Percentiles rank a stretch among this genome's conserved stretches.
These are phyloP conservation scores for Fusarium sp. DNA, from an alignment of 2,329 filamentous ascomycete species.

Conservation along the genomic window DNA sequence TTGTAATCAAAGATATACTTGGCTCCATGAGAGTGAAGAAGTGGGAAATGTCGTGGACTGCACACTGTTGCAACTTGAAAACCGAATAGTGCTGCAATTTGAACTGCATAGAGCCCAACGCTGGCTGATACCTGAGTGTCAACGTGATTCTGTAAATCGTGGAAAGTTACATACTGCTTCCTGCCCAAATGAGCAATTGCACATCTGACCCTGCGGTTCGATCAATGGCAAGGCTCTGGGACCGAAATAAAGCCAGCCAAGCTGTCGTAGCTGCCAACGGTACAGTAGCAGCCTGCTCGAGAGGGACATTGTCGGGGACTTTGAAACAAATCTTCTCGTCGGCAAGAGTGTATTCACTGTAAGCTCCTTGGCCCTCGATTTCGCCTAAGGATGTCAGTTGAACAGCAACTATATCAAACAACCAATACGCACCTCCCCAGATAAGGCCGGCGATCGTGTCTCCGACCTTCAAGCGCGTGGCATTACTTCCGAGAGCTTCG, in stretches of 20 bases:
- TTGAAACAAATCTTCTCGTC: constrained; percentile 55
- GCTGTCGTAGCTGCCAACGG: constrained; percentile 53
- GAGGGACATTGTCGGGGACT: constrained; percentile 45
- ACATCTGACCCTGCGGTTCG: background rate
- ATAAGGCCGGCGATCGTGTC: constrained; percentile 38
- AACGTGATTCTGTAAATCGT: background rate
- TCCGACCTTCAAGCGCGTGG: constrained; percentile 21
- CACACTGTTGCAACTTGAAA: constrained; percentile 51
- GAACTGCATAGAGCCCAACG: constrained; percentile 52
- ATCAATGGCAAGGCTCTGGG: constrained; percentile 49
- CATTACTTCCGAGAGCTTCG: constrained; percentile 42
- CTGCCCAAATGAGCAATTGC: constrained; percentile 55
- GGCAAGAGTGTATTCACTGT: constrained; percentile 54
- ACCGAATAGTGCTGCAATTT: constrained; percentile 48
- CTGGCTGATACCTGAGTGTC: constrained; percentile 41
- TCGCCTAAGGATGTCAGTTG: constrained; percentile 14
- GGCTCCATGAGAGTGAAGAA: constrained; percentile 48
- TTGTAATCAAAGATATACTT: constrained; percentile 54
- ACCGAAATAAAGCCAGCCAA: constrained; percentile 53
- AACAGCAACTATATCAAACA: background rate
- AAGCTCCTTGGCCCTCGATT: constrained; percentile 49
- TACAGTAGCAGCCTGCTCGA: constrained; percentile 50
- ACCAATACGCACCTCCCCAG: constrained; percentile 41
- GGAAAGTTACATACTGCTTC: constrained; percentile 50
- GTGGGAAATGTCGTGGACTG: constrained; percentile 46